Conservation (phyloP, 2,329 filamentous ascomycete species). For the Ascochyta koolunga region DNA sequence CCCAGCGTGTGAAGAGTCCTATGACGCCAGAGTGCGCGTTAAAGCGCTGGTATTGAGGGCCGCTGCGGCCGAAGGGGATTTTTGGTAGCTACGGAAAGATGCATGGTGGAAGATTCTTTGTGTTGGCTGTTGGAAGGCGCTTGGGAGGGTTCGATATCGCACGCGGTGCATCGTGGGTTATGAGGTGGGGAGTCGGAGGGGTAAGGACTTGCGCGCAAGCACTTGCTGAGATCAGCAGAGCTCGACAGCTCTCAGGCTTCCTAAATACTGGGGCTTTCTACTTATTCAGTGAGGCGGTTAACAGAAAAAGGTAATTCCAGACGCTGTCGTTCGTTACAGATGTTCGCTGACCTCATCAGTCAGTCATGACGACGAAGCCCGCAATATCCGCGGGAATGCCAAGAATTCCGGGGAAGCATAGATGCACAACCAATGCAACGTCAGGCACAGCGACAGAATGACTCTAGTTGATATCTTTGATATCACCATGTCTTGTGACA, state of each 20-base stretch:
- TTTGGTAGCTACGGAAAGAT: conserved; percentile 31
- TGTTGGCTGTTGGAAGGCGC: conserved; percentile 4
- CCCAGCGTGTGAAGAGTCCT: conserved; percentile 48
- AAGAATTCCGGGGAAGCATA: conserved; percentile 7
- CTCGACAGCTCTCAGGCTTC: too few species aligned
- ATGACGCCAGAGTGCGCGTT: conserved; percentile 19
- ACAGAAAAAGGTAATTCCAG: too few species aligned
- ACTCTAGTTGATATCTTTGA: too few species aligned
- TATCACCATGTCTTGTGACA: not conserved
- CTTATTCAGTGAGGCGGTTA: too few species aligned
- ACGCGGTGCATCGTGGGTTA: conserved; percentile 25
- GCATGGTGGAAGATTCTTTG: conserved; percentile 1
- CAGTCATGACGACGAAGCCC: conserved; percentile 8
- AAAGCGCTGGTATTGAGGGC: conserved; percentile 43
- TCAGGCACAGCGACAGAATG: not conserved
- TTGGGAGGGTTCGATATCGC: conserved; percentile 13
- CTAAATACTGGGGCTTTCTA: too few species aligned
- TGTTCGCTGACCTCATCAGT: not conserved
- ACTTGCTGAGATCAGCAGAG: too few species aligned
- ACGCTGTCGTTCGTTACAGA: too few species aligned
- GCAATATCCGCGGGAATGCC: conserved; percentile 15
- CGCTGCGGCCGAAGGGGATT: conserved; percentile 27
- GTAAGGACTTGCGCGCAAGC: too few species aligned
- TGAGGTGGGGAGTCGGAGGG: not conserved
- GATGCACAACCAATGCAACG: not conserved